Evolutionary conservation across 1,139 yeast species (phyloP), one percentile per base, ranked within the genome.

Genomic region (Saccharomyces hybrid): DNA sequence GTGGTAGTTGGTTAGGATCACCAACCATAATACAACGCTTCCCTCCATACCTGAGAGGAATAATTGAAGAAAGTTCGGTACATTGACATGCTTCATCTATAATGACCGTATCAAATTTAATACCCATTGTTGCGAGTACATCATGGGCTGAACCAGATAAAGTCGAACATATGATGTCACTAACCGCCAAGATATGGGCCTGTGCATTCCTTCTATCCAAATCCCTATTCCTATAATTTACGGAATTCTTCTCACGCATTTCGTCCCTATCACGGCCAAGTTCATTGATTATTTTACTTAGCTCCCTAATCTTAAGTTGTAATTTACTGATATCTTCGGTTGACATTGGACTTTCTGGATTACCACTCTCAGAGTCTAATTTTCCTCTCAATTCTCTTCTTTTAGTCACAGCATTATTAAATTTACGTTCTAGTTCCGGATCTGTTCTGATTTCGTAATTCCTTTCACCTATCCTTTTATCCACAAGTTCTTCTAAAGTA

Each of bases 11-110:
- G 68, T 93, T 91, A 2, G 99, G 99, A 75, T 95, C 99, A 67
- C 99, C 99, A 52, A 95, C 99, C 97, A 95, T 88, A 51, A 95
- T 86, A 74, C 98, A 91, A 55, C 84, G 83, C 59, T 79, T 83
- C 64, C 96, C 88, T 1, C 99, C 99, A 69, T 91, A 95, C 65
- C 96, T 78, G 61, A 95, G 76, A 0, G 99, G 99, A 64, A 93
- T 93, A 34, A 95, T 79, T 0, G 96, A 88, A 9, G 97, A 88
- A 49, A 93, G 70, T 67, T 95, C 99, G 49, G 95, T 93, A 81
- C 96, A 87, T 70, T 95, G 99, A 65, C 98, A 95, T 1, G 99
- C 99, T 70, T 95, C 99, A 75, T 95, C 99, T 61, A 95, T 85
- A 54, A 95, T 84, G 2, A 95, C 98, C n/a, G 95, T 88, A 53